Evolutionary conservation across 352 stramenopile species (phyloP).

Genomic region (Pythium vanterpoolii): DNA sequence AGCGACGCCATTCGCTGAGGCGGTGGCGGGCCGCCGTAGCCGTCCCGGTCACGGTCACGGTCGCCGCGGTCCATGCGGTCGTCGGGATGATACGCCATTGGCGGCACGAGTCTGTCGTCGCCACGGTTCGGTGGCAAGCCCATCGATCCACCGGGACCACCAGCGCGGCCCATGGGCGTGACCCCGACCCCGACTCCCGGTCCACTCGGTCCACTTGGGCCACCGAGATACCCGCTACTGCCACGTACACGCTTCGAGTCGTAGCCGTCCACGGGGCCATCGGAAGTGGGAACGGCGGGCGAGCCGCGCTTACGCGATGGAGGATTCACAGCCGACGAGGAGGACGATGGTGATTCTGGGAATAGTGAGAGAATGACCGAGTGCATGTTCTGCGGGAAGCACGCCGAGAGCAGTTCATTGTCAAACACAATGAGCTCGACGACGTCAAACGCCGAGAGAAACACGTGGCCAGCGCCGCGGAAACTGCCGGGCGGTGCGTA

Average conservation of each 20-base stretch:
- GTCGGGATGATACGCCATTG: constrained; percentile 4
- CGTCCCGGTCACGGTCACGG: constrained; percentile 11
- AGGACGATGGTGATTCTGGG: constrained; percentile 22
- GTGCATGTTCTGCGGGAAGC: constrained; percentile 74
- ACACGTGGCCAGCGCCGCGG: constrained; percentile 33
- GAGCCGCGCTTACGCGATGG: constrained; percentile 22
- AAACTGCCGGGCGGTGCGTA: constrained; percentile 35
- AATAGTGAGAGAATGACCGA: constrained; percentile 69
- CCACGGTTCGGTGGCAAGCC: constrained; percentile 3
- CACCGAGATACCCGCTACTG: constrained; percentile 8
- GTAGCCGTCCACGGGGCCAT: constrained; percentile 15
- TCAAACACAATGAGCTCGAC: constrained; percentile 73
- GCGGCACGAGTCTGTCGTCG: constrained; percentile 17
- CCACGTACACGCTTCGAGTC: constrained; percentile 33
- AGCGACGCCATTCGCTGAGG: constrained; percentile 15
- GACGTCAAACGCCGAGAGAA: constrained; percentile 59
- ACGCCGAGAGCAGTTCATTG: constrained; percentile 49
- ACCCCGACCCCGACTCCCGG: too few species aligned
- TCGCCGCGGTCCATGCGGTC: constrained; percentile 4
- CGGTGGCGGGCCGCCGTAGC: constrained; percentile 11
- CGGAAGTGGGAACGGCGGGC: constrained; percentile 1
- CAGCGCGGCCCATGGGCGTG: constrained; percentile 14
- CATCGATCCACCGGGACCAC: constrained; percentile 8
- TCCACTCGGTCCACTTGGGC: not conserved
- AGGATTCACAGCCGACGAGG: not conserved